Base-by-base conservation (phyloP, 2,329 filamentous ascomycete species). In the Pseudopithomyces chartarum region DNA sequence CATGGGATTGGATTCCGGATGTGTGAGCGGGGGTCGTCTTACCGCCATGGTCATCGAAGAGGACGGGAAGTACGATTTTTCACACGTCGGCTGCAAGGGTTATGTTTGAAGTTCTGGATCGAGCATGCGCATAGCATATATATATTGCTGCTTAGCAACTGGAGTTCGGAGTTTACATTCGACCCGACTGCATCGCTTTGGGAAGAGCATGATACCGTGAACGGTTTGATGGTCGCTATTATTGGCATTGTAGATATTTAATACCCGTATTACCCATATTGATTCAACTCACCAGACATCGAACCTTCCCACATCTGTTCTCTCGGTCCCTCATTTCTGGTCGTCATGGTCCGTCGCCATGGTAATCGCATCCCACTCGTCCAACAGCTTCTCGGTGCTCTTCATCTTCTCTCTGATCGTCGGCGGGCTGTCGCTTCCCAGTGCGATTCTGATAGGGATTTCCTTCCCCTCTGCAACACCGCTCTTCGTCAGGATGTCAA, bases 1-100 rank as follows among this genome's bases (percentile, higher is more conserved):
- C 3, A 91, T 92, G 69, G 95, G 95, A 0, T 80, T 98, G 45
- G 95, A 98, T 75, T 90, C 90, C 0, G 89, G 87, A 0, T 98
- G 95, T 73, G 87, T 91, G 2, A 85, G 84, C 60, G 93, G 92
- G 11, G 87, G 87, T 1, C 81, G 86, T 60, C 79, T 99, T 62
- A 91, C 90, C 0, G 93, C 90, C 1, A 75, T 97, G 56, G 81
- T 97, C 2, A 85, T 97, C 34, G 85, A 90, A 64, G 84, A 82
- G 7, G 57, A 39, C 73, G 81, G 59, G 70, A 62, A 69, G 59
- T 64, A 63, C 19, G 61, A 66, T 19, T 58, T 71, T 53, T 70
- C 77, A 11, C 70, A 73, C 46, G 79, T 81, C 8, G 70, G 71
- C 39, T 81, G 80, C 59, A 73, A 76, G 52, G 44, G 38, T 3